Percentiles rank a stretch among this genome's conserved stretches.
phyloP scores from a whole-genome alignment of 208 protist species.

The Trypanosoma boissoni region DNA sequence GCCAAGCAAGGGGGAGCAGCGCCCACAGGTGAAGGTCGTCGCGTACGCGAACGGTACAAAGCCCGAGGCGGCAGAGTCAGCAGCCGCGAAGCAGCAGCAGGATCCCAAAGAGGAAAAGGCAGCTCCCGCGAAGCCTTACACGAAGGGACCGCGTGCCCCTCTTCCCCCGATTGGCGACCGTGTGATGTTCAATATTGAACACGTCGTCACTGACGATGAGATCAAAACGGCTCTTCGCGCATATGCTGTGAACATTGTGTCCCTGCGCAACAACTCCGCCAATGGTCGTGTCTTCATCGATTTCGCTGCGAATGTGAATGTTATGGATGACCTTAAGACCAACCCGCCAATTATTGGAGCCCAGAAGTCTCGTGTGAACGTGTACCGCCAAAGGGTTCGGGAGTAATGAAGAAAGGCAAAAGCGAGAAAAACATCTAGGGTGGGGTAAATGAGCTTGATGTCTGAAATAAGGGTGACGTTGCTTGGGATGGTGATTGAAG shows the following conservation, averaged over 20 bases:
- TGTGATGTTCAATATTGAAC: constrained; percentile 82
- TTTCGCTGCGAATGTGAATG: constrained; percentile 66
- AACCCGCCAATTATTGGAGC: constrained; percentile 41
- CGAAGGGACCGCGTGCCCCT: constrained; percentile 25
- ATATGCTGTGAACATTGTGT: constrained; percentile 54
- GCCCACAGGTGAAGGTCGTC: constrained; percentile 35
- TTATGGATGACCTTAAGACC: constrained; percentile 52
- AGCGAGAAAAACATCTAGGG: background rate
- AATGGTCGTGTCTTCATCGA: constrained; percentile 84
- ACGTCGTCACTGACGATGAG: constrained; percentile 74
- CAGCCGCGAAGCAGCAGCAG: constrained; percentile 20
- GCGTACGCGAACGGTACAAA: constrained; percentile 28
- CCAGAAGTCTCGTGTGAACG: constrained; percentile 53
- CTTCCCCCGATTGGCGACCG: constrained; percentile 57
- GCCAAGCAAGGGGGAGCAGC: constrained; percentile 26
- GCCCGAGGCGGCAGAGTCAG: constrained; percentile 25
- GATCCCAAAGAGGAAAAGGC: constrained; percentile 15
- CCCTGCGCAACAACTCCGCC: constrained; percentile 79
- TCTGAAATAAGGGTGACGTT: too few species aligned
- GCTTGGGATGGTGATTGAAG: too few species aligned
- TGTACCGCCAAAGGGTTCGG: constrained; percentile 73
- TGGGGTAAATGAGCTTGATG: too few species aligned
- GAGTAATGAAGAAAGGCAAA: constrained; percentile 18
- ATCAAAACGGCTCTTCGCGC: constrained; percentile 63
- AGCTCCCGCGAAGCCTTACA: constrained; percentile 31